Evolutionary conservation across 345 rosid species (phyloP).

Genomic region (Lepidium aucheri): DNA sequence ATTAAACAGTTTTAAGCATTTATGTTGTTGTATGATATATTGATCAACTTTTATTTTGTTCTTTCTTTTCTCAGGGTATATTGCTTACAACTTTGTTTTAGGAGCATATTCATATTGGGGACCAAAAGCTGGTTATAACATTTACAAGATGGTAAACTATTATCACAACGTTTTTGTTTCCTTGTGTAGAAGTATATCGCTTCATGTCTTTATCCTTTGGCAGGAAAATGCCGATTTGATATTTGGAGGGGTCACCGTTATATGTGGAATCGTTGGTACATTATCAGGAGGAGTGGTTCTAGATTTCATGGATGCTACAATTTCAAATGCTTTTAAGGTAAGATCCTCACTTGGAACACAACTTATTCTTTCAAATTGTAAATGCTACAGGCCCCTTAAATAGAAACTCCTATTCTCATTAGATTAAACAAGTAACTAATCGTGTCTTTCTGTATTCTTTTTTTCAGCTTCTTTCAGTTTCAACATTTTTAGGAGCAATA

Average conservation of each 20-base stretch:
- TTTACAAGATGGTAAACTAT: constrained; percentile 69
- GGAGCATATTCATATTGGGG: constrained; percentile 99
- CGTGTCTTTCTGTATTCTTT: not conserved
- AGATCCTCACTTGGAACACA: not conserved
- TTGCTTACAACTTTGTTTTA: constrained; percentile 81
- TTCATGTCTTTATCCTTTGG: constrained; percentile 9
- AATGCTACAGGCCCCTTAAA: not conserved
- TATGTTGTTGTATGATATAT: not conserved
- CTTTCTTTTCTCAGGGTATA: constrained; percentile 47
- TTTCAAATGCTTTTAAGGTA: constrained; percentile 94
- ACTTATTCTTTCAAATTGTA: not conserved
- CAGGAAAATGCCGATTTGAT: constrained; percentile 82
- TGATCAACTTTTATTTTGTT: constrained; percentile 36
- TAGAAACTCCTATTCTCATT: not conserved
- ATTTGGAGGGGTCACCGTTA: constrained; percentile 83
- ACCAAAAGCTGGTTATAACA: constrained; percentile 85
- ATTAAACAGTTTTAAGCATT: not conserved
- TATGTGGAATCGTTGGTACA: constrained; percentile 82
- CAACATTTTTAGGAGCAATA: constrained; percentile 65
- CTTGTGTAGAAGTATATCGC: not conserved
- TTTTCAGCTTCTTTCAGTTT: constrained; percentile 67
- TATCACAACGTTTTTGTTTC: not conserved
- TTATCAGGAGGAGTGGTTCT: constrained; percentile 67
- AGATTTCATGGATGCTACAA: constrained; percentile 61
- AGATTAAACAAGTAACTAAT: not conserved